Conservation (phyloP, 139 green algal species). For the Limnomonas spitsbergensis region DNA sequence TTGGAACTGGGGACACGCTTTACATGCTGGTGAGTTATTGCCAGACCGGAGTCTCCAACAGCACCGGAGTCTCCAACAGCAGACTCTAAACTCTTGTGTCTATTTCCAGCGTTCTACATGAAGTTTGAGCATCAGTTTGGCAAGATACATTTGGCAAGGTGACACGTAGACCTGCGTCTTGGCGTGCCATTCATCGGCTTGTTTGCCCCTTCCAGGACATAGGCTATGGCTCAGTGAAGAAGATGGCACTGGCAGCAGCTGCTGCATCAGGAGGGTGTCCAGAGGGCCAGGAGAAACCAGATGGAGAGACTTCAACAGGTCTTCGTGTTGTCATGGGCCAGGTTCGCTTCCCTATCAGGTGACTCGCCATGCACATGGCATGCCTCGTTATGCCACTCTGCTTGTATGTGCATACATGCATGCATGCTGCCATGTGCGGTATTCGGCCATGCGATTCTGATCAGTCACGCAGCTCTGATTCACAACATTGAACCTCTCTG, state of each 20-base stretch:
- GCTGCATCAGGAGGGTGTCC: neutral
- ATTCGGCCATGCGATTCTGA: neutral
- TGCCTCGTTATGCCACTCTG: neutral
- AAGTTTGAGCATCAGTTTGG: too few species aligned
- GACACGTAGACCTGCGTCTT: too few species aligned
- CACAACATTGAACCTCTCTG: neutral
- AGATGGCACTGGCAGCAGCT: conserved; percentile 49
- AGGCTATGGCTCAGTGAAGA: conserved; percentile 70
- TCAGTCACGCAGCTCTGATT: neutral
- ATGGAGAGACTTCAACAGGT: neutral
- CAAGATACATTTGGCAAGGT: too few species aligned
- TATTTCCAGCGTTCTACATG: too few species aligned
- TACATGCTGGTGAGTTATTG: conserved; percentile 37
- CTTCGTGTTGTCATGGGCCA: neutral
- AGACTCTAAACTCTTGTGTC: neutral
- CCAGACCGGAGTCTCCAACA: neutral
- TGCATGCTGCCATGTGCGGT: neutral
- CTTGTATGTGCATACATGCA: neutral
- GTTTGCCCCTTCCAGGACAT: conserved; percentile 28
- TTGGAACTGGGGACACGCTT: conserved; percentile 33
- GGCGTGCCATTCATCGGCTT: neutral
- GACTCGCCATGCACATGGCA: neutral
- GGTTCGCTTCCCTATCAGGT: conserved; percentile 3
- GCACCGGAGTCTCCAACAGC: neutral
- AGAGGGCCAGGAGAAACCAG: neutral